phyloP scores from a whole-genome alignment of 345 rosid genomes.

The Eucalyptus victrix region DNA sequence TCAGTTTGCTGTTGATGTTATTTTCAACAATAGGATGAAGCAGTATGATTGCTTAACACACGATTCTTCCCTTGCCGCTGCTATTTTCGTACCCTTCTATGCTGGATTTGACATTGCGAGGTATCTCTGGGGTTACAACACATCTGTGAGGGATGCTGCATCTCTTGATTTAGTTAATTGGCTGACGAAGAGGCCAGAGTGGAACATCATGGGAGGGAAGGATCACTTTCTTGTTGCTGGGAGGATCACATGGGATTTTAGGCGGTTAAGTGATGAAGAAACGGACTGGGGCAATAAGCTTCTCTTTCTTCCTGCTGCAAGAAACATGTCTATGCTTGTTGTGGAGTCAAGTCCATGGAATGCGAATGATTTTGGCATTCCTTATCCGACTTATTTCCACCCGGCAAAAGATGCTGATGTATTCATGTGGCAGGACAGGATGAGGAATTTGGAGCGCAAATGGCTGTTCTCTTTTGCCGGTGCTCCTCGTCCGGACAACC shows the following conservation, averaged over 20 bases:
- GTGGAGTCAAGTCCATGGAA: slow-evolving; percentile 12
- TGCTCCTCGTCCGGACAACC: slow-evolving; percentile 7
- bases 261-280: slow-evolving; percentile 1
- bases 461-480: slow-evolving; percentile 7
- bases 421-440: slow-evolving; percentile 6
- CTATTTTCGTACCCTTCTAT: slow-evolving; percentile 37
- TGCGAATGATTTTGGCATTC: slow-evolving; percentile 7
- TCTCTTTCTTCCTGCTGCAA: slow-evolving; percentile 2
- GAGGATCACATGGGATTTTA: slow-evolving; percentile 7
- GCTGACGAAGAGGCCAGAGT: slow-evolving; percentile 6
- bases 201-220: slow-evolving; percentile 8
- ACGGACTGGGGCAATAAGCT: slow-evolving; percentile 10
- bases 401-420: slow-evolving; percentile 5
- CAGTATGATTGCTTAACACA: slow-evolving; percentile 33
- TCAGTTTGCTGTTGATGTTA: slow-evolving; percentile 41
- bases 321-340: slow-evolving; percentile 8
- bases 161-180: slow-evolving; percentile 2
- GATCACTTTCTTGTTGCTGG: slow-evolving; percentile 12
- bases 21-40: slow-evolving; percentile 40
- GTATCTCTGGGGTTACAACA: slow-evolving; percentile 17
- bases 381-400: slow-evolving; percentile 13
- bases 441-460: slow-evolving; percentile 4
- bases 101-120: slow-evolving; percentile 38
- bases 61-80: slow-evolving; percentile 37
- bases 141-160: slow-evolving; percentile 1